These are phyloP conservation scores for Fusarium sp. DNA, from an alignment of 2,329 filamentous ascomycete genomes.

Conservation along the genomic window DNA sequence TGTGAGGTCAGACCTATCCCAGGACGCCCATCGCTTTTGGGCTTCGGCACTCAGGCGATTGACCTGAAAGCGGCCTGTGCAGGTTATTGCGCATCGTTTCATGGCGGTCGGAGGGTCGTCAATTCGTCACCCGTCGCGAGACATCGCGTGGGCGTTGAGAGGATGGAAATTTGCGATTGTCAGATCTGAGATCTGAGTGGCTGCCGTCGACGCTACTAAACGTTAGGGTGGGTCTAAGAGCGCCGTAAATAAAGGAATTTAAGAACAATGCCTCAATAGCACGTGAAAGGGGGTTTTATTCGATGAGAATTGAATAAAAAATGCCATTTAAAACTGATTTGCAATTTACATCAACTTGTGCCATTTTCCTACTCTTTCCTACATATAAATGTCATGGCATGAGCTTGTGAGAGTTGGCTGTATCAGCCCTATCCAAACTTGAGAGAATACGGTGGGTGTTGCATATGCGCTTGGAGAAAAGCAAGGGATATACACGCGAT, in stretches of 20 bases:
- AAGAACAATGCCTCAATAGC: background rate
- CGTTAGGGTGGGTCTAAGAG: background rate
- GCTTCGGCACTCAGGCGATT: slow-evolving; percentile 3
- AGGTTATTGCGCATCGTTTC: slow-evolving; percentile 43
- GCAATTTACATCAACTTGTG: background rate
- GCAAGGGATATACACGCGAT: background rate
- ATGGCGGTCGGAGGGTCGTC: slow-evolving; percentile 36
- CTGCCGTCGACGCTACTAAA: background rate
- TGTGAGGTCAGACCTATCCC: slow-evolving; percentile 47
- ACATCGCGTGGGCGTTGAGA: slow-evolving; percentile 1
- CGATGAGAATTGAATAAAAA: too few relatives aligned
- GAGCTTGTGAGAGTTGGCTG: background rate
- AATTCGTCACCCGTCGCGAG: slow-evolving; percentile 28
- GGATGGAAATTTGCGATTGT: slow-evolving; percentile 16
- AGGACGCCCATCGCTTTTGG: slow-evolving; percentile 49
- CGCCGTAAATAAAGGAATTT: background rate
- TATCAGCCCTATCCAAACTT: background rate
- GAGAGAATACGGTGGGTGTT: background rate
- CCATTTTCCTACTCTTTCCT: background rate
- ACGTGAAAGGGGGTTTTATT: too few relatives aligned
- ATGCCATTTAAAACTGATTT: background rate
- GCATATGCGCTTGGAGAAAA: background rate
- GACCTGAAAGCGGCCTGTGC: slow-evolving; percentile 19
- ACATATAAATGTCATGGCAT: background rate
- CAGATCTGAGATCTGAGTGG: slow-evolving; percentile 12